Base-by-base conservation (phyloP, 2,329 filamentous ascomycete genomes). In the Hymenoscyphus linearis region DNA sequence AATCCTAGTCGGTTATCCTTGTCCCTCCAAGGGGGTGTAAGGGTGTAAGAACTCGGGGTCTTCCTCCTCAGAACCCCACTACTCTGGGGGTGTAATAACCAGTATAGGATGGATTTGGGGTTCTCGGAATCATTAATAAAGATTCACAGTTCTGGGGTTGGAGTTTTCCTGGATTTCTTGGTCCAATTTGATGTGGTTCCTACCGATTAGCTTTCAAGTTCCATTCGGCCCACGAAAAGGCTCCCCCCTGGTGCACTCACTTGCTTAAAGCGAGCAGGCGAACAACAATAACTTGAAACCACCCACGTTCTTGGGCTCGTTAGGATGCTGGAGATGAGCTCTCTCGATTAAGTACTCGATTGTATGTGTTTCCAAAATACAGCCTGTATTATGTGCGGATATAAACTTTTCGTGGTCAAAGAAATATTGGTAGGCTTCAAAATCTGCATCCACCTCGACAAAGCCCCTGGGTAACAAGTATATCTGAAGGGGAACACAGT, bases 261-360 rank as follows among this genome's bases (percentile, higher is more conserved):
- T 67, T 66, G 67, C 71, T 66, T 60, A 69, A 65, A 66, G 71
- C 69, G 73, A 54, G 55, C 27, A 40, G 10, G 18, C 22, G 26
- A 58, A 65, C 47, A 60, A 64, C 54, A 58, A 57, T 68, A 62
- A 62, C 64, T 47, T 47, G 67, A 68, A 74, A 76, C 76, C 68
- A 73, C 74, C 75, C 71, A 76, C 78, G 75, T 89, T 82, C 79
- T 85, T 86, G 80, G 83, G 83, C 86, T 90, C 81, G 70, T 86
- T 86, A 70, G 78, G 77, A 76, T 85, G 85, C 76, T 74, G 74
- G 50, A 55, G 60, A 57, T 52, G 60, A 64, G 75, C 65, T 74
- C 77, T 76, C 74, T 77, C 76, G 52, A 71, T 67, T 57, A 70
- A 76, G 73, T 72, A 71, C 71, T 66, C 61, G 71, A 76, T 59